Evolutionary conservation across 176 grass and related monocot species (phyloP).

Genomic region (Dactylis glomerata): DNA sequence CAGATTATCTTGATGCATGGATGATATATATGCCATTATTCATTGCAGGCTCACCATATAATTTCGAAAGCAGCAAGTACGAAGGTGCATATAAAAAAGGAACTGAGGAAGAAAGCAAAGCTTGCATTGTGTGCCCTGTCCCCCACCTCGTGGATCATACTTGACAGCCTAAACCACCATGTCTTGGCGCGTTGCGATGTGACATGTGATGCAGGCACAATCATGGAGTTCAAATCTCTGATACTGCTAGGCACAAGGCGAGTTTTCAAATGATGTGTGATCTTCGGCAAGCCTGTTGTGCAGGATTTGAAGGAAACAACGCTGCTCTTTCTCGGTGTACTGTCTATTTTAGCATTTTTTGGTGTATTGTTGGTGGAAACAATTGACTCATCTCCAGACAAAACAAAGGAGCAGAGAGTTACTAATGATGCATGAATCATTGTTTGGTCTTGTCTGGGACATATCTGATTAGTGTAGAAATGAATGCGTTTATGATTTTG

Average conservation of each 20-base stretch:
- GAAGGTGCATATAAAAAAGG: not conserved
- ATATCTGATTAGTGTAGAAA: too few species aligned
- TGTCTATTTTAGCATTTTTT: too few species aligned
- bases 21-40: not conserved
- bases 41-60: not conserved
- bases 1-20: not conserved
- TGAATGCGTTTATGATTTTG: too few species aligned
- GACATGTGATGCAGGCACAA: not conserved
- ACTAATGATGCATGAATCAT: too few species aligned
- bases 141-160: not conserved
- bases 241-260: not conserved
- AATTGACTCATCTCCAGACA: too few species aligned
- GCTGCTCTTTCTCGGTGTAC: not conserved
- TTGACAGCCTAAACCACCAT: not conserved
- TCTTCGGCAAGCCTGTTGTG: not conserved
- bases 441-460: too few species aligned
- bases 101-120: not conserved
- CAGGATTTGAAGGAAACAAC: not conserved
- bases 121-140: not conserved
- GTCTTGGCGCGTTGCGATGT: not conserved
- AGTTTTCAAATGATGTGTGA: not conserved
- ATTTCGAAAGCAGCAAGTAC: not conserved
- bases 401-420: too few species aligned
- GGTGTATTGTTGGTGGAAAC: too few species aligned
- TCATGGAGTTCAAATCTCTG: not conserved